Evolutionary conservation across 2,329 filamentous ascomycete genomes (phyloP).

Genomic region (Xylariaceae sp.): DNA sequence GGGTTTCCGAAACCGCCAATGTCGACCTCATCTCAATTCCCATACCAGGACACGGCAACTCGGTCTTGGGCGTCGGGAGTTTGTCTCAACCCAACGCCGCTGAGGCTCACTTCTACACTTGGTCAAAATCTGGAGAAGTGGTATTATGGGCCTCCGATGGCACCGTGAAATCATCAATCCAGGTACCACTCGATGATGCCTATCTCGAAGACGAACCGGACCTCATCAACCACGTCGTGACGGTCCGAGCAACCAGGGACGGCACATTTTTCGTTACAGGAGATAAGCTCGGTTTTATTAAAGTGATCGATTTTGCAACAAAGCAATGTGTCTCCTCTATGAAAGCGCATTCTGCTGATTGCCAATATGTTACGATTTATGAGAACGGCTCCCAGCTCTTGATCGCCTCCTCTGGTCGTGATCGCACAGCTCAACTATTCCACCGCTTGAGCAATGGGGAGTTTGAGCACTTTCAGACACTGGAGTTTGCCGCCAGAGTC

Average conservation of each 20-base stretch:
- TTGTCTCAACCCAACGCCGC: conserved; percentile 57
- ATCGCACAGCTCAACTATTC: conserved; percentile 93
- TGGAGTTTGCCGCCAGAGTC: conserved; percentile 89
- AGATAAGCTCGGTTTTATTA: conserved; percentile 80
- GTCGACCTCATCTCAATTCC: conserved; percentile 42
- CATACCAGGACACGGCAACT: conserved; percentile 60
- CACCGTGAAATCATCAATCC: conserved; percentile 58
- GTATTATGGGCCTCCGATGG: conserved; percentile 80
- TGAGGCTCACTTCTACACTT: conserved; percentile 78
- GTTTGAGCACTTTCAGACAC: conserved; percentile 81
- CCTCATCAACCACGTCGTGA: conserved; percentile 54
- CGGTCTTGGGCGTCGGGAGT: conserved; percentile 69
- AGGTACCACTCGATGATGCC: conserved; percentile 65
- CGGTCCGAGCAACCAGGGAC: conserved; percentile 56
- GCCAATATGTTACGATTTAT: conserved; percentile 74
- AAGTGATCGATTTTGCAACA: conserved; percentile 60
- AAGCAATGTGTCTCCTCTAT: conserved; percentile 63
- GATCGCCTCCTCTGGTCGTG: conserved; percentile 78
- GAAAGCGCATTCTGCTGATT: conserved; percentile 82
- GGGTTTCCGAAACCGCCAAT: conserved; percentile 37
- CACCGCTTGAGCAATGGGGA: conserved; percentile 49
- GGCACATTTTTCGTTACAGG: conserved; percentile 72
- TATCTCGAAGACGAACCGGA: conserved; percentile 48
- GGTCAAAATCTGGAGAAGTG: conserved; percentile 76
- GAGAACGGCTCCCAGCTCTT: conserved; percentile 59